Evolutionary conservation across 1,139 yeast genomes (phyloP).

Genomic region (Saccharomyces hybrid): DNA sequence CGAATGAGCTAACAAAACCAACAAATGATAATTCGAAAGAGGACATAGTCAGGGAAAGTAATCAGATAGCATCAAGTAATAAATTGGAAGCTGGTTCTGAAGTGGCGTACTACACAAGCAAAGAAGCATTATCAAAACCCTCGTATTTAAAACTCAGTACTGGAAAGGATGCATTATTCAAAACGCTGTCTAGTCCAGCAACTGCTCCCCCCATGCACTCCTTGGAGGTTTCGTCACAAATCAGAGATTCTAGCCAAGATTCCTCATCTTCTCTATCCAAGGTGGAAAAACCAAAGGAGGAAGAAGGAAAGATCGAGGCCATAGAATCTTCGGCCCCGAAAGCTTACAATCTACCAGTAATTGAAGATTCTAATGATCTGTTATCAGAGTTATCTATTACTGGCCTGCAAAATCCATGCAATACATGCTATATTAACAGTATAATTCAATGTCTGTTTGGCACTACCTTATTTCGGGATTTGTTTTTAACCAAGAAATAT

Average conservation of each 20-base stretch:
- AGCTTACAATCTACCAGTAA: not conserved
- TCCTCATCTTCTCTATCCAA: not conserved
- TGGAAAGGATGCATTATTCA: not conserved
- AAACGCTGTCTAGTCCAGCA: not conserved
- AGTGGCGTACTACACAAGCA: not conserved
- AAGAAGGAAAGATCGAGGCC: not conserved
- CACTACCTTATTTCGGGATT: conserved; percentile 36
- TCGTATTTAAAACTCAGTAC: not conserved
- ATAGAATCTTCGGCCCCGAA: no score
- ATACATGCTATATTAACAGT: conserved; percentile 63
- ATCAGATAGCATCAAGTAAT: not conserved
- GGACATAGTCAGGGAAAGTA: not conserved
- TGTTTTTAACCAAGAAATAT: conserved; percentile 38
- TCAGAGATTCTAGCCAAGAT: not conserved
- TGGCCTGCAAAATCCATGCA: conserved; percentile 58
- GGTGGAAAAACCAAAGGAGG: not conserved
- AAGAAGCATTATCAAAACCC: not conserved
- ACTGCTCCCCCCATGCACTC: not conserved
- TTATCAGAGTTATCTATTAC: conserved; percentile 39
- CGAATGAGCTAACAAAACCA: not conserved
- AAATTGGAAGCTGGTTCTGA: not conserved
- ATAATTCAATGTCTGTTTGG: conserved; percentile 58
- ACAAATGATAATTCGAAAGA: not conserved
- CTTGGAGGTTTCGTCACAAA: not conserved
- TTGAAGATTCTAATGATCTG: not conserved